Conservation (phyloP, 2,329 filamentous ascomycete species). For the Emmonsiellopsis sp. region DNA sequence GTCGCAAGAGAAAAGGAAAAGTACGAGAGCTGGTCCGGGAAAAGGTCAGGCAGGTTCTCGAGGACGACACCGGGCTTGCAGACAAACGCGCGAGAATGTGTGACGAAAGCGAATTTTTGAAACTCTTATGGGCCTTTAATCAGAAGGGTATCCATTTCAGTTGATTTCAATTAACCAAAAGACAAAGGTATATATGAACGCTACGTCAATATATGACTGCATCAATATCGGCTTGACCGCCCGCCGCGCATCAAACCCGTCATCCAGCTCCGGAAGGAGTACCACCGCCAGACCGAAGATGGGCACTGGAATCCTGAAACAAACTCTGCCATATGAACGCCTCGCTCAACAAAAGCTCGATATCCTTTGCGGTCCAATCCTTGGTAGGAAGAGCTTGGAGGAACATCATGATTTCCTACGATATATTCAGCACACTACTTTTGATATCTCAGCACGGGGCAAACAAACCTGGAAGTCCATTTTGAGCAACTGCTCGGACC, state of each 20-base stretch:
- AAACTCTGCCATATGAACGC: slow-evolving; percentile 98
- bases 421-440: neutral
- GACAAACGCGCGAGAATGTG: slow-evolving; percentile 78
- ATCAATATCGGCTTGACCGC: slow-evolving; percentile 1
- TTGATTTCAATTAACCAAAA: slow-evolving; percentile 27
- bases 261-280: slow-evolving; percentile 23
- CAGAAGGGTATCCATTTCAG: slow-evolving; percentile 88
- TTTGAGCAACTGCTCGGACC: slow-evolving; percentile 86
- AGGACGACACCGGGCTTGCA: slow-evolving; percentile 67
- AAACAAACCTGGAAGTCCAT: slow-evolving; percentile 73
- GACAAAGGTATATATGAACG: neutral
- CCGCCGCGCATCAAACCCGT: neutral
- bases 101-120: slow-evolving; percentile 86
- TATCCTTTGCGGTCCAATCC: slow-evolving; percentile 95
- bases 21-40: slow-evolving; percentile 71
- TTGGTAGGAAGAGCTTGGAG: slow-evolving; percentile 86
- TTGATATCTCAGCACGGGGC: neutral
- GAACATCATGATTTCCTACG: slow-evolving; percentile 98
- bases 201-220: neutral
- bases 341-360: slow-evolving; percentile 88
- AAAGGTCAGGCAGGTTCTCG: slow-evolving; percentile 78
- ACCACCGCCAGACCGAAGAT: slow-evolving; percentile 47
- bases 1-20: slow-evolving; percentile 64
- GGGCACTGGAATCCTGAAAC: slow-evolving; percentile 88
- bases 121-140: slow-evolving; percentile 74